Conservation (phyloP, 2,329 filamentous ascomycete genomes). For the Colletotrichum sp. region DNA sequence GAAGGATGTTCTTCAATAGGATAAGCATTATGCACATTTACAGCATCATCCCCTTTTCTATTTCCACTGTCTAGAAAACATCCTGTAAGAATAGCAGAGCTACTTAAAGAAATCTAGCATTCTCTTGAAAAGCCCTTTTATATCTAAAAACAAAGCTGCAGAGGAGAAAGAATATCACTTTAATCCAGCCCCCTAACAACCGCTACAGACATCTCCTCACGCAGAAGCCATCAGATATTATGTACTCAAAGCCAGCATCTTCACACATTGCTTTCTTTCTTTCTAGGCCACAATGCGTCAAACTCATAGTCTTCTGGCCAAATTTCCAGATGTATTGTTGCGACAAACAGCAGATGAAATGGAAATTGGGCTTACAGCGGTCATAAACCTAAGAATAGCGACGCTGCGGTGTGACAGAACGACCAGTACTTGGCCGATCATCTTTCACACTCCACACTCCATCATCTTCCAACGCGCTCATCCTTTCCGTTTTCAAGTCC, state of each 20-base stretch:
- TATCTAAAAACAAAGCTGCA: not conserved
- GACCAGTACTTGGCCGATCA: not conserved
- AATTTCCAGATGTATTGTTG: not conserved
- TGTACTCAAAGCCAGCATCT: not conserved
- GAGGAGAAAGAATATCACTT: fast-evolving
- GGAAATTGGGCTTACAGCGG: not conserved
- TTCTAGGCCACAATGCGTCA: not conserved
- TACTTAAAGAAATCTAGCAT: not conserved
- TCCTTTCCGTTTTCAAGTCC: fast-evolving
- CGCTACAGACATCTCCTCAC: not conserved
- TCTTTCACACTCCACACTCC: not conserved
- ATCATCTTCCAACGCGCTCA: not conserved
- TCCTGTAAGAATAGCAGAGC: fast-evolving
- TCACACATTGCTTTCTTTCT: not conserved
- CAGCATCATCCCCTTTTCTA: not conserved
- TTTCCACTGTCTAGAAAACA: fast-evolving
- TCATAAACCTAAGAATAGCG: not conserved
- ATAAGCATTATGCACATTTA: not conserved
- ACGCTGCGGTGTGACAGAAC: not conserved
- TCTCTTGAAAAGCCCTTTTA: not conserved
- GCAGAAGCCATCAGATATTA: not conserved
- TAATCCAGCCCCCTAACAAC: fast-evolving
- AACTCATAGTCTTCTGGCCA: fast-evolving
- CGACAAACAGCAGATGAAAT: not conserved
- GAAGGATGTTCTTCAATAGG: fast-evolving